A percentile compares a stretch with the other conserved stretches of the same genome.
phyloP scores from a whole-genome alignment of 345 rosid genomes.

The Aquilaria malaccensis region DNA sequence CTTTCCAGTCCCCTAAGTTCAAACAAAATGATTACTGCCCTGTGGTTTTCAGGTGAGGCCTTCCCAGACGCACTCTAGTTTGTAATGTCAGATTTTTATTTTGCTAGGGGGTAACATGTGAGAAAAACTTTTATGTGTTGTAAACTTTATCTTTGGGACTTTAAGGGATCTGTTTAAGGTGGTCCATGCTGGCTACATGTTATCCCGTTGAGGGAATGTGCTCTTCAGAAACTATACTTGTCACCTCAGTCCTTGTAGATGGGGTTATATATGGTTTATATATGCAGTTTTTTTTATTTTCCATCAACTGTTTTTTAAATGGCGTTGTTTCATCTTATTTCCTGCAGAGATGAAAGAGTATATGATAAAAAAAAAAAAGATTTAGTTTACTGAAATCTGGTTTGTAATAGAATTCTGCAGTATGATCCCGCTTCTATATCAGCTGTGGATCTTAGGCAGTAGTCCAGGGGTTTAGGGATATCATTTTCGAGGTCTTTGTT shows the following conservation, averaged over 20 bases:
- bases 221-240: conserved; percentile 80
- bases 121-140: not conserved
- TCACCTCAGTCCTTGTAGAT: conserved; percentile 26
- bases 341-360: no score
- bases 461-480: conserved; percentile 73
- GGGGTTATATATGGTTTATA: no score
- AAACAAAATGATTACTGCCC: conserved; percentile 98
- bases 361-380: no score
- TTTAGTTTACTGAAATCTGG: no score
- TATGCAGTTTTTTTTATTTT: no score
- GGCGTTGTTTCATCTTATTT: no score
- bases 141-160: conserved; percentile 35
- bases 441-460: conserved; percentile 82
- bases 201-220: conserved; percentile 86
- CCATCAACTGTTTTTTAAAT: no score
- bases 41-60: conserved; percentile 77
- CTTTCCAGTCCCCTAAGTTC: conserved; percentile 53
- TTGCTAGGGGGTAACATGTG: not conserved
- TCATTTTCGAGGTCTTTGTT: conserved; percentile 54
- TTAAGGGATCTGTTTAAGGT: conserved; percentile 89
- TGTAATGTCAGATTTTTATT: not conserved
- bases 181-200: conserved; percentile 93
- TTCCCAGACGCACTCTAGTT: not conserved
- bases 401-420: not conserved
- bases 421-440: conserved; percentile 81